phyloP scores from a whole-genome alignment of 2,329 filamentous ascomycete species.

The Colletotrichum tabaci region DNA sequence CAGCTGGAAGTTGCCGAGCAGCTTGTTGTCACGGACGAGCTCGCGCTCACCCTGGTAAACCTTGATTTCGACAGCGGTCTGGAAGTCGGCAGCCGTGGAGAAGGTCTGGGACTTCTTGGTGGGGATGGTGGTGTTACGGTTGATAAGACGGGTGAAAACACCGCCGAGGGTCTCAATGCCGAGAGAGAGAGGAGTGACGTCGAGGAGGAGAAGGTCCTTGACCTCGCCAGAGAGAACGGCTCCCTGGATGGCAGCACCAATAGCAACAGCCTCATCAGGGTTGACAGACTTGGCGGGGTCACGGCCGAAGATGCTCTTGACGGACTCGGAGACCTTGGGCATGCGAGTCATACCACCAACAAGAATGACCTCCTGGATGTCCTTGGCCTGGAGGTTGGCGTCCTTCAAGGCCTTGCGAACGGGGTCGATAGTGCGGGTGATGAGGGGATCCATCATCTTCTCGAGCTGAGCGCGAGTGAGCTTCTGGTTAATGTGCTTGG shows the following conservation, averaged over 20 bases:
- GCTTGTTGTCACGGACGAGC: conserved; percentile 98
- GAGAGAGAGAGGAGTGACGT: conserved; percentile 95
- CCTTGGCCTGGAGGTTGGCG: conserved; percentile 89
- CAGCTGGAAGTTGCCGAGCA: conserved; percentile 99
- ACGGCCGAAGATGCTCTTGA: conserved; percentile 96
- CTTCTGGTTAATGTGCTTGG: conserved; percentile 99
- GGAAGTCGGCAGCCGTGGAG: conserved; percentile 97
- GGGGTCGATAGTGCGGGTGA: conserved; percentile 88
- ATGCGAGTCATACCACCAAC: conserved; percentile 99
- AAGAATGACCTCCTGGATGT: conserved; percentile 97
- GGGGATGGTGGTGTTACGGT: conserved; percentile 98
- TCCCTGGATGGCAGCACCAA: conserved; percentile 97
- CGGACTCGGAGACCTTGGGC: conserved; percentile 97
- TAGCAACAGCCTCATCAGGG: conserved; percentile 97
- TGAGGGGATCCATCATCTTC: conserved; percentile 90
- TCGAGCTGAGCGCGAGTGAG: conserved; percentile 94
- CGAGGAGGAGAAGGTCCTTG: conserved; percentile 94
- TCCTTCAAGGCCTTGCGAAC: conserved; percentile 98
- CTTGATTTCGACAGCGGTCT: conserved; percentile 99
- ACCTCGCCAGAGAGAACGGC: conserved; percentile 97
- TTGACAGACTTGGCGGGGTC: conserved; percentile 98
- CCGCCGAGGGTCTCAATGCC: conserved; percentile 98
- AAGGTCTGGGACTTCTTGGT: conserved; percentile 99
- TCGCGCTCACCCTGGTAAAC: conserved; percentile 99
- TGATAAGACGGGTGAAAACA: conserved; percentile 98